A percentile compares a stretch with the other conserved stretches of the same genome.
phyloP scores from a whole-genome alignment of 371 early-diverging fungal species.

The Rhizomucor pusillus region DNA sequence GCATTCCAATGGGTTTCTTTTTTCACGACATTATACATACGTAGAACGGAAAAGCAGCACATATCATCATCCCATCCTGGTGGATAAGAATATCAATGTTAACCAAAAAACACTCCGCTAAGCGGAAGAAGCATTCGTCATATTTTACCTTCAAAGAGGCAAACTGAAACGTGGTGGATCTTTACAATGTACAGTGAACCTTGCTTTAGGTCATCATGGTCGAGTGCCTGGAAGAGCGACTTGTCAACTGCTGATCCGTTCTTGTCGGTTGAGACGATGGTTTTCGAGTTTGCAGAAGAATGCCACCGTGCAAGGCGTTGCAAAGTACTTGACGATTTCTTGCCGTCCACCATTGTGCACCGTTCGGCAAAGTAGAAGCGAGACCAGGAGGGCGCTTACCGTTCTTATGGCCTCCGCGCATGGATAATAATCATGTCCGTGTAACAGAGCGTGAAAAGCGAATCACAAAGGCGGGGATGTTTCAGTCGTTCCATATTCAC shows the following conservation, averaged over 20 bases:
- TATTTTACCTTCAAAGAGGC: conserved; percentile 42
- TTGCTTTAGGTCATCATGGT: conserved; percentile 38
- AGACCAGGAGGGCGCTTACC: too few species aligned
- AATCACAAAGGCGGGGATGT: too few species aligned
- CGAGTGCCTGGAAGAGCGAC: conserved; percentile 19
- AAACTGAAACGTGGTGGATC: conserved; percentile 36
- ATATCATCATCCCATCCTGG: conserved; percentile 50
- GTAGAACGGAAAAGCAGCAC: conserved; percentile 45
- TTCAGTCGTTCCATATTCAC: too few species aligned
- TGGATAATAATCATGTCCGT: too few species aligned
- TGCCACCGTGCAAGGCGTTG: conserved; percentile 21
- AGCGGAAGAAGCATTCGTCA: too few species aligned
- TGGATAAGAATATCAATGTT: neutral
- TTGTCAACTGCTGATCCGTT: neutral
- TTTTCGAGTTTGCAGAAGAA: conserved; percentile 5
- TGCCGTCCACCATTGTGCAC: neutral
- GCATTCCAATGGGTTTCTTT: neutral
- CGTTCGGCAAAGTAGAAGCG: too few species aligned
- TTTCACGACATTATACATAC: conserved; percentile 28
- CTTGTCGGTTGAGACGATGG: neutral
- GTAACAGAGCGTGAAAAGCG: too few species aligned
- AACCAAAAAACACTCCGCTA: neutral
- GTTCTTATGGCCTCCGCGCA: too few species aligned
- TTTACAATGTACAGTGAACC: conserved; percentile 41
- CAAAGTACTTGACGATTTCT: neutral